Evolutionary conservation across 768 basidiomycete genomes (phyloP).

Genomic region (Pleurotus pulmonarius): DNA sequence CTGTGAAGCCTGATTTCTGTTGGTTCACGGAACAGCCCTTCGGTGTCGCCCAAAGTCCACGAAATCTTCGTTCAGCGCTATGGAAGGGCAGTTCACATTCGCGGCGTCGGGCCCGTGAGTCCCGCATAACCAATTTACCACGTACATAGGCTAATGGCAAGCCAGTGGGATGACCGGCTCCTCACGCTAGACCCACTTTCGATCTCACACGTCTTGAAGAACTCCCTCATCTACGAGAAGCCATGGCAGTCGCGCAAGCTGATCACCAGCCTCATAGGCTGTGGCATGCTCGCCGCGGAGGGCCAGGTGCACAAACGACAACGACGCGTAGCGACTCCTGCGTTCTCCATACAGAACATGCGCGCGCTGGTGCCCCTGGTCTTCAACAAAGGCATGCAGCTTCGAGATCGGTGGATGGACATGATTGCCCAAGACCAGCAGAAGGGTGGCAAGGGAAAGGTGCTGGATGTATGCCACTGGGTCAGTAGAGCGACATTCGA

Average conservation of each 20-base stretch:
- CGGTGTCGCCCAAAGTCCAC: constrained; percentile 49
- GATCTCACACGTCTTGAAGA: constrained; percentile 68
- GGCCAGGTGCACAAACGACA: constrained; percentile 78
- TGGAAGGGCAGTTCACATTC: constrained; percentile 67
- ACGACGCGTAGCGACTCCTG: constrained; percentile 70
- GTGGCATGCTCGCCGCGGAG: constrained; percentile 79
- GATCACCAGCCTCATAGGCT: constrained; percentile 76
- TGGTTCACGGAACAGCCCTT: constrained; percentile 34
- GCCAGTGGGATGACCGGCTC: constrained; percentile 75
- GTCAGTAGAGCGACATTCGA: constrained; percentile 84
- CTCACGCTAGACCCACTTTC: constrained; percentile 79
- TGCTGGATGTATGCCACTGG: constrained; percentile 78
- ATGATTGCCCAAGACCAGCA: constrained; percentile 28
- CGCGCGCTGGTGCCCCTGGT: constrained; percentile 68
- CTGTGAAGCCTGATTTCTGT: background rate
- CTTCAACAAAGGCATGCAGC: constrained; percentile 61
- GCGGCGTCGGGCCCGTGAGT: constrained; percentile 67
- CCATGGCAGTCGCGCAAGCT: constrained; percentile 75
- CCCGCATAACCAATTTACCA: background rate
- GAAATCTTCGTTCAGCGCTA: constrained; percentile 52
- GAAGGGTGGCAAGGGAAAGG: constrained; percentile 28
- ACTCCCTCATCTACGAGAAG: constrained; percentile 75
- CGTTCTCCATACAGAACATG: constrained; percentile 78
- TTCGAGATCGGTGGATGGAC: constrained; percentile 58
- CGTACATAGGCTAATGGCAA: background rate